Percentiles rank a stretch among this genome's conserved stretches.
These are phyloP conservation scores for Schizochytrium sp. DNA, from an alignment of 108 stramenopile genomes.

Conservation along the genomic window DNA sequence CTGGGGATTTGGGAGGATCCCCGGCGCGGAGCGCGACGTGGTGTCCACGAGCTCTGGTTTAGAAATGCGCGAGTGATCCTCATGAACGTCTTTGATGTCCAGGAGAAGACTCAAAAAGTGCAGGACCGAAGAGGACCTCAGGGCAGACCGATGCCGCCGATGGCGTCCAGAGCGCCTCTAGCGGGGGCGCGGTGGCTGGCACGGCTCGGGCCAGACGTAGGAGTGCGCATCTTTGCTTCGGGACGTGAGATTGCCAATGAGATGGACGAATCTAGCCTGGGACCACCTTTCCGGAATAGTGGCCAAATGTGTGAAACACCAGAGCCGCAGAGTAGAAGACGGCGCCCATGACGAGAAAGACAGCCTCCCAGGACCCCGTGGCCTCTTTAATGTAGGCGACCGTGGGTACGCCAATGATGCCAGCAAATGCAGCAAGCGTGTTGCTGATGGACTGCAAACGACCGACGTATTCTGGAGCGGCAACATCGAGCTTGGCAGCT, in stretches of 20 bases:
- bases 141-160: neutral
- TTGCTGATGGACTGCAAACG: neutral
- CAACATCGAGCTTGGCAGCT: conserved; percentile 2
- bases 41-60: neutral
- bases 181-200: neutral
- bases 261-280: conserved; percentile 16
- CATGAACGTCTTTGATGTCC: neutral
- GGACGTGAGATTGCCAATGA: neutral
- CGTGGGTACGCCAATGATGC: conserved; percentile 6
- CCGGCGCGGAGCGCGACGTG: neutral
- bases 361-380: neutral
- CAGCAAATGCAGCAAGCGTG: neutral
- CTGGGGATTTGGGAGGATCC: neutral
- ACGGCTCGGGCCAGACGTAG: neutral
- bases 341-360: neutral
- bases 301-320: neutral
- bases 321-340: conserved; percentile 10
- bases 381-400: neutral
- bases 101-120: neutral
- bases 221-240: neutral
- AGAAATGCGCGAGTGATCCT: neutral
- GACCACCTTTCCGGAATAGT: conserved; percentile 12
- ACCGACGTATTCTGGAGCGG: neutral
- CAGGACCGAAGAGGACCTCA: neutral
- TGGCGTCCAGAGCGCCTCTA: neutral